These are phyloP conservation scores for Cerrena zonata DNA, from an alignment of 1,284 basidiomycete genomes.

Conservation along the genomic window DNA sequence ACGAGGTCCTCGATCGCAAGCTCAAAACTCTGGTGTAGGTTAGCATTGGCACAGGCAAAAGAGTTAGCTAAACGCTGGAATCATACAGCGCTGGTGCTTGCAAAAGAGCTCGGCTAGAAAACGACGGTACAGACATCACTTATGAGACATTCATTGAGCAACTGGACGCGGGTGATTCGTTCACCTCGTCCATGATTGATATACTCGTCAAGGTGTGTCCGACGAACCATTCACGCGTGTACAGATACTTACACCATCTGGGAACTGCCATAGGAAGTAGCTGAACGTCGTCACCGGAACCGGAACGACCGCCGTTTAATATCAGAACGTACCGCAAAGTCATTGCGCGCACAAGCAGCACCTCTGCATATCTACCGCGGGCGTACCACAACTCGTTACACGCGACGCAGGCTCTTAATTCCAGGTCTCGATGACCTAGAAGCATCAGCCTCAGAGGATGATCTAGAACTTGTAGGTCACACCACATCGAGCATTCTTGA, in stretches of 20 bases:
- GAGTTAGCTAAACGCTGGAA: background rate
- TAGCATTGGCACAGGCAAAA: conserved; percentile 1
- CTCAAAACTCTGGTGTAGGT: conserved; percentile 67
- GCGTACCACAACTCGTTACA: conserved; percentile 27
- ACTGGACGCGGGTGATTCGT: conserved; percentile 66
- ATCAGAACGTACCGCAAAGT: conserved; percentile 56
- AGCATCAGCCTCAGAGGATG: conserved; percentile 51
- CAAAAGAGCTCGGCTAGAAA: conserved; percentile 54
- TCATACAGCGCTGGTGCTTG: conserved; percentile 55
- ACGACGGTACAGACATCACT: conserved; percentile 50
- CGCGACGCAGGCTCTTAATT: conserved; percentile 10
- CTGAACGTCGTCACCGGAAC: conserved; percentile 56
- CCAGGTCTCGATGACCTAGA: conserved; percentile 53
- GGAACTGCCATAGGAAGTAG: conserved; percentile 61
- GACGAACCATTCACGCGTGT: too few relatives aligned
- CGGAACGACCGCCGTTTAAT: conserved; percentile 53
- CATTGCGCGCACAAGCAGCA: conserved; percentile 50
- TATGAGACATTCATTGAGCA: conserved; percentile 69
- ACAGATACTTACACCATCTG: too few relatives aligned
- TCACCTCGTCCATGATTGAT: conserved; percentile 65
- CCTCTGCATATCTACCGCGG: conserved; percentile 47
- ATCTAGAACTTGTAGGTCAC: conserved; percentile 43
- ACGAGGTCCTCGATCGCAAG: conserved; percentile 64
- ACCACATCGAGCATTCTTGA: conserved; percentile 33
- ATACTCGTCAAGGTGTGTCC: conserved; percentile 64